These are phyloP conservation scores for Yamadazyma friedrichii DNA, from an alignment of 1,139 yeast genomes.

Conservation along the genomic window DNA sequence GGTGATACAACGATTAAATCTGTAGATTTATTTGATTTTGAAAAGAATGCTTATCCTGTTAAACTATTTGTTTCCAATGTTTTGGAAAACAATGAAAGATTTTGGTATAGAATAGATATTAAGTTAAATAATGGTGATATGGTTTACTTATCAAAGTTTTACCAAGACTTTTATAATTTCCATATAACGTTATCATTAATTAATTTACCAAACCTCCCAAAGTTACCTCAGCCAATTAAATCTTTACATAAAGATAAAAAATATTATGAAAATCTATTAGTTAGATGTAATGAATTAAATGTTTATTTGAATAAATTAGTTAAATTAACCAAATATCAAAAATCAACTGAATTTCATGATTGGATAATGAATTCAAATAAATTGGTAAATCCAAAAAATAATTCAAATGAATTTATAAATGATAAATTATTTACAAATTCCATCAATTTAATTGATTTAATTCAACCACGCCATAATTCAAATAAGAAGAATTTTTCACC, in stretches of 20 bases:
- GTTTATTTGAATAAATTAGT: conserved; percentile 31
- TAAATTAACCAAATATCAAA: conserved; percentile 14
- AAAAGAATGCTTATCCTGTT: conserved; percentile 25
- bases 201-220: conserved; percentile 24
- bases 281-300: conserved; percentile 34
- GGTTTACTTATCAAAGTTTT: conserved; percentile 34
- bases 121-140: conserved; percentile 30
- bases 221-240: conserved; percentile 38
- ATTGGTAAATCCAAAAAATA: conserved; percentile 10
- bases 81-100: conserved; percentile 32
- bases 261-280: conserved; percentile 21
- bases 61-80: conserved; percentile 35
- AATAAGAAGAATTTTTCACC: conserved; percentile 21
- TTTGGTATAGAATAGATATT: conserved; percentile 45
- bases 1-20: conserved; percentile 7
- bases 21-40: conserved; percentile 17
- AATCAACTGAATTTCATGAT: conserved; percentile 17
- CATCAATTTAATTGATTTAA: conserved; percentile 20
- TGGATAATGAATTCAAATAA: conserved; percentile 15
- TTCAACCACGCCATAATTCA: conserved; percentile 8
- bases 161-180: conserved; percentile 44
- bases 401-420: conserved; percentile 20
- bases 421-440: conserved; percentile 23
- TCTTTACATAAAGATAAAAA: conserved; percentile 16
- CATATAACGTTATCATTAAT: conserved; percentile 26